Conservation (phyloP, 1,139 yeast genomes). For the Scheffersomyces quercinus region DNA sequence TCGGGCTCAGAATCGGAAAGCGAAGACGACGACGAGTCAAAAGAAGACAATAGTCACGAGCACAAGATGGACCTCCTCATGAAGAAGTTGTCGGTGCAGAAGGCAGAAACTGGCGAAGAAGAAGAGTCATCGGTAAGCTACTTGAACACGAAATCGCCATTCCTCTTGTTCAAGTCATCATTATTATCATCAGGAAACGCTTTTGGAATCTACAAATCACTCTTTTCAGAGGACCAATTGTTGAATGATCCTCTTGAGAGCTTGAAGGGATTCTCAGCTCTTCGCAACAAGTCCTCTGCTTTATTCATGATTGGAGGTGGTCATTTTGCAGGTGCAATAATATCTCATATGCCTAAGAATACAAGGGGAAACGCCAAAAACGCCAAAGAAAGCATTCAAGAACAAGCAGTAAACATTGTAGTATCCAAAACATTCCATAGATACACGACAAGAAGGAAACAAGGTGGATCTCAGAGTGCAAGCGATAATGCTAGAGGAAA, state of each 20-base stretch:
- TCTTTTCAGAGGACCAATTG: constrained; percentile 46
- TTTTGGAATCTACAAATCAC: constrained; percentile 68
- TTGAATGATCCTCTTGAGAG: constrained; percentile 42
- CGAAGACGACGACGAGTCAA: constrained; percentile 22
- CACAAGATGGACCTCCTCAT: constrained; percentile 33
- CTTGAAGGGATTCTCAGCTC: constrained; percentile 30
- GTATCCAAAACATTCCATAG: constrained; percentile 89
- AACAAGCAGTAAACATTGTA: constrained; percentile 64
- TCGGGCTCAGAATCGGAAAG: constrained; percentile 55
- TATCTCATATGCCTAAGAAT: constrained; percentile 65
- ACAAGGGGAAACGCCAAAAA: constrained; percentile 56
- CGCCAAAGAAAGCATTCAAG: constrained; percentile 42
- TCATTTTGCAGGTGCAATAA: constrained; percentile 94
- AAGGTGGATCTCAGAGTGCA: constrained; percentile 96
- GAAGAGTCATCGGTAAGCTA: constrained; percentile 46
- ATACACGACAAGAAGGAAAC: constrained; percentile 94
- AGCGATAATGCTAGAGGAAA: constrained; percentile 91
- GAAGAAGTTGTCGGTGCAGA: constrained; percentile 26
- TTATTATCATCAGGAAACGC: constrained; percentile 47
- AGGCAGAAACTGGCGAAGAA: constrained; percentile 13
- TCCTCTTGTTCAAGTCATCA: constrained; percentile 52
- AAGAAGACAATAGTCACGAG: constrained; percentile 11
- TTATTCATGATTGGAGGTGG: constrained; percentile 97
- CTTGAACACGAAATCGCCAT: constrained; percentile 66
- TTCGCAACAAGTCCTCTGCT: constrained; percentile 49